Percentiles rank a stretch among this genome's conserved stretches.
Conservation (phyloP, 2,329 filamentous ascomycete genomes). For the Knufia petricola region DNA sequence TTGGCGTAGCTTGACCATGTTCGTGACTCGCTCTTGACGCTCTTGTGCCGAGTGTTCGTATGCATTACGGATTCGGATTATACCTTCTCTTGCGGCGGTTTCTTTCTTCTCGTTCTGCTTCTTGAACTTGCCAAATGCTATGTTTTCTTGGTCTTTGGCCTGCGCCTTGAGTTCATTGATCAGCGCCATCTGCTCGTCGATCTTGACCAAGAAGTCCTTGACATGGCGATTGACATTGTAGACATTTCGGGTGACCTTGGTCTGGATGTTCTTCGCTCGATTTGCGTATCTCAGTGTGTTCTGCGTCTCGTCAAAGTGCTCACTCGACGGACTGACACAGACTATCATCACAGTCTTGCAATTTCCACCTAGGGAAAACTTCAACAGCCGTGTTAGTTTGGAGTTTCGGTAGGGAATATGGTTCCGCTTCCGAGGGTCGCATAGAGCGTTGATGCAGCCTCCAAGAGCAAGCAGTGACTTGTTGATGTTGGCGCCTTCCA, state of each 20-base stretch:
- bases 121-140: constrained; percentile 77
- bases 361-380: constrained; percentile 94
- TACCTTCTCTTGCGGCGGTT: constrained; percentile 62
- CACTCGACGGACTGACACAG: constrained; percentile 90
- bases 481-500: constrained; percentile 98
- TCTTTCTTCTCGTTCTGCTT: constrained; percentile 85
- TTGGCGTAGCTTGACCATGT: constrained; percentile 72
- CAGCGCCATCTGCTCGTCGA: constrained; percentile 93
- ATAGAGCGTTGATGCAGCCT: constrained; percentile 96
- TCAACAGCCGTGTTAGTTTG: constrained; percentile 87
- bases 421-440: constrained; percentile 80
- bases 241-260: constrained; percentile 96
- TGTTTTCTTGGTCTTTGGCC: constrained; percentile 75
- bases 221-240: constrained; percentile 99
- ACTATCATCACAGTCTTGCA: constrained; percentile 99
- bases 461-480: constrained; percentile 90
- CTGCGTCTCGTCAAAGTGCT: constrained; percentile 95
- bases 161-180: constrained; percentile 93
- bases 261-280: constrained; percentile 97
- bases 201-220: constrained; percentile 98
- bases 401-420: constrained; percentile 97
- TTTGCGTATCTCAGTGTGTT: constrained; percentile 97
- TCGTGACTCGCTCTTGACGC: constrained; percentile 65
- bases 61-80: constrained; percentile 67
- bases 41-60: constrained; percentile 73